Percentiles rank a stretch among this genome's conserved stretches.
Evolutionary conservation across 805 yeast species (phyloP).

Genomic region (Candida succiphila): DNA sequence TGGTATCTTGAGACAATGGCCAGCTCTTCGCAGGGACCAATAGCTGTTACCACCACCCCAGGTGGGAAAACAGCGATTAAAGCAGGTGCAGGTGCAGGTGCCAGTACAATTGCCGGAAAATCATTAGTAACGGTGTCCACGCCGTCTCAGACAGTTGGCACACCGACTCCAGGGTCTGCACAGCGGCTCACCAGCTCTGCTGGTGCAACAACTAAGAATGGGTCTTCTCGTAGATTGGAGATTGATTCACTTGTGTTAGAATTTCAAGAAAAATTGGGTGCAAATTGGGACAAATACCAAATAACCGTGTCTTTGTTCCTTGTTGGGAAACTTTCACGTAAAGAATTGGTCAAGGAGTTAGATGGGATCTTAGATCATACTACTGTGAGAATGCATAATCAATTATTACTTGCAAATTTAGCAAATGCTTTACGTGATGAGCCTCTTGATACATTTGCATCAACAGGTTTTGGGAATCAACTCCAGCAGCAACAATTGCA

Average conservation of each 20-base stretch:
- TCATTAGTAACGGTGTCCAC: too few relatives aligned
- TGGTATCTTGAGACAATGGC: too few relatives aligned
- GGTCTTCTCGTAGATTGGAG: conserved; percentile 34
- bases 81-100: too few relatives aligned
- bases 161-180: too few relatives aligned
- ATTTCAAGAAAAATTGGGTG: conserved; percentile 64
- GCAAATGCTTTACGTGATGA: conserved; percentile 78
- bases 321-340: conserved; percentile 68
- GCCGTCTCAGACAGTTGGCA: too few relatives aligned
- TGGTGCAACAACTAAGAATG: conserved; percentile 10
- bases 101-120: too few relatives aligned
- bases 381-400: conserved; percentile 66
- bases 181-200: too few relatives aligned
- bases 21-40: too few relatives aligned
- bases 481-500: conserved; percentile 10
- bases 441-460: conserved; percentile 44
- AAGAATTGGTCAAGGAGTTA: conserved; percentile 56
- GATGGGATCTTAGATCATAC: conserved; percentile 41
- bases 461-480: conserved; percentile 38
- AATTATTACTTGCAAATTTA: conserved; percentile 66
- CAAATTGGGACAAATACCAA: conserved; percentile 81
- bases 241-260: conserved; percentile 61
- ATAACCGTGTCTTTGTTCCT: conserved; percentile 67
- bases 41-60: too few relatives aligned
- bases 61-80: too few relatives aligned